Conservation (phyloP, 2,329 filamentous ascomycete genomes). For the Juglanconis sp. region DNA sequence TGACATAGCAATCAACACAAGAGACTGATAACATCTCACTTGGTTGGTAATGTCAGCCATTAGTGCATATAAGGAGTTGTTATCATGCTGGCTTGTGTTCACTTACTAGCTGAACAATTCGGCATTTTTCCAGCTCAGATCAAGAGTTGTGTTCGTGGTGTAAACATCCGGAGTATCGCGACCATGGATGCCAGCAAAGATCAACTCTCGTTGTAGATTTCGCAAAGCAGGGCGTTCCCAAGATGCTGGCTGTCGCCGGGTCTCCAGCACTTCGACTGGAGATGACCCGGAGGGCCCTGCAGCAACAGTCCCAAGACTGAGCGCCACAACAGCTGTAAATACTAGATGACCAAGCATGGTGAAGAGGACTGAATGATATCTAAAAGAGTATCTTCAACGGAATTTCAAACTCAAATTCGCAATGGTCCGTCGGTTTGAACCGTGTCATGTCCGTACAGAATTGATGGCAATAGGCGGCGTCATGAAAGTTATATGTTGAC, state of each 20-base stretch:
- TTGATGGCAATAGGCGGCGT: neutral
- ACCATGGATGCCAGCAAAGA: constrained; percentile 15
- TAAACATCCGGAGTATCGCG: constrained; percentile 19
- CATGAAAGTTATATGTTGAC: neutral
- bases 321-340: neutral
- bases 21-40: constrained; percentile 34
- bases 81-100: neutral
- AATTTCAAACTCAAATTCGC: no score
- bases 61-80: neutral
- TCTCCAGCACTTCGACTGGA: constrained; percentile 18
- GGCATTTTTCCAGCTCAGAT: constrained; percentile 38
- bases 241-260: constrained; percentile 23
- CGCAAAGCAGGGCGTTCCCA: constrained; percentile 19
- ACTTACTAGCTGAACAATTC: constrained; percentile 33
- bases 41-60: neutral
- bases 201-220: constrained; percentile 24
- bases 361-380: neutral
- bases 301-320: neutral
- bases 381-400: neutral
- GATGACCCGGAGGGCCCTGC: neutral
- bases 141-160: constrained; percentile 32
- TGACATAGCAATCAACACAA: constrained; percentile 50
- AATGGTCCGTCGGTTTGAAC: no score
- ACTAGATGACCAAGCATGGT: neutral
- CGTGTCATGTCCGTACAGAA: neutral